A percentile compares a stretch with the other conserved stretches of the same genome.
These are phyloP conservation scores for Talaromyces sp. DNA, from an alignment of 2,329 filamentous ascomycete genomes.

Conservation along the genomic window DNA sequence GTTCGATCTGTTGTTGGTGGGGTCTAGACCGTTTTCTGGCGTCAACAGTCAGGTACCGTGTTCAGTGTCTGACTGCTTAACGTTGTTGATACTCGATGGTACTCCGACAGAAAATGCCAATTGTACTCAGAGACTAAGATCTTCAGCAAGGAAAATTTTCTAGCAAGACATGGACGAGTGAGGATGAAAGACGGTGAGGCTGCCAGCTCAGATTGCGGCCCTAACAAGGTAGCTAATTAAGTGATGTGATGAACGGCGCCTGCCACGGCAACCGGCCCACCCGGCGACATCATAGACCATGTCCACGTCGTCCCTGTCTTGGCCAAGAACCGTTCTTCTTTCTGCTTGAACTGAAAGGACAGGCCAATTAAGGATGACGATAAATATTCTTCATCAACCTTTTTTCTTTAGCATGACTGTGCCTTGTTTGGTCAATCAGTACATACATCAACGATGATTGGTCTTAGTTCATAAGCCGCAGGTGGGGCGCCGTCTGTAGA, in stretches of 20 bases:
- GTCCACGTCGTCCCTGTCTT: neutral
- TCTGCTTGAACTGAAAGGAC: neutral
- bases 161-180: neutral
- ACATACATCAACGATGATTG: neutral
- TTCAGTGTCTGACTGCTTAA: neutral
- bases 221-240: neutral
- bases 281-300: neutral
- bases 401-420: neutral
- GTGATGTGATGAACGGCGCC: neutral
- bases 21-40: neutral
- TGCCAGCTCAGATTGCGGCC: conserved; percentile 2
- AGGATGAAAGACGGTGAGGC: conserved; percentile 10
- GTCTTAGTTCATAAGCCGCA: neutral
- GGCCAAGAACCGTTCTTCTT: neutral
- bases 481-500: neutral
- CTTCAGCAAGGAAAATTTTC: neutral
- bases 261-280: conserved; percentile 18
- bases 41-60: conserved; percentile 8
- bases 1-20: conserved; percentile 4
- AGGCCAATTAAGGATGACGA: neutral
- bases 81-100: neutral
- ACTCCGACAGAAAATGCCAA: neutral
- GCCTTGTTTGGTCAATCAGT: neutral
- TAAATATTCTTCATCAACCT: neutral
- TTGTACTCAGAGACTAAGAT: neutral